Evolutionary conservation across 2,329 filamentous ascomycete species (phyloP).

Genomic region (Aureobasidium subglaciale): DNA sequence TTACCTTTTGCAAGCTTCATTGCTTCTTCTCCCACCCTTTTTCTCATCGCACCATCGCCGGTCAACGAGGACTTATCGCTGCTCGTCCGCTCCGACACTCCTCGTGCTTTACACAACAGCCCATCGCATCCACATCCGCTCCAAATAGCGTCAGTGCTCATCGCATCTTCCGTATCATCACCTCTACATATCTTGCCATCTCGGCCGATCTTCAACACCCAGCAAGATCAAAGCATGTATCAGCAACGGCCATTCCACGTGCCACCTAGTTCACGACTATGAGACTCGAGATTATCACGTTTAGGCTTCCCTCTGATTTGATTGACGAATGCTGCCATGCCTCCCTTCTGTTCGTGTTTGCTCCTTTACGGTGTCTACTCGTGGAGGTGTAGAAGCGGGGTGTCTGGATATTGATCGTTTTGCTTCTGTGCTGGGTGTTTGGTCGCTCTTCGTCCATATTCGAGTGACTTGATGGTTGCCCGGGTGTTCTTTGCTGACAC

Average conservation of each 20-base stretch:
- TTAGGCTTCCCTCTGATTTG: neutral
- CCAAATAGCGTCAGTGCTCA: too few relatives aligned
- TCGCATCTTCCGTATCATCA: neutral
- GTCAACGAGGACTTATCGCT: too few relatives aligned
- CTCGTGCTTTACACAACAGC: too few relatives aligned
- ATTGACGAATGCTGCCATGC: too few relatives aligned
- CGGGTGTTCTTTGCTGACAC: too few relatives aligned
- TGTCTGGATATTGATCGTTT: neutral
- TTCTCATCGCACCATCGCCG: too few relatives aligned
- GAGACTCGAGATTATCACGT: neutral
- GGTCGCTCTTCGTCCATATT: neutral
- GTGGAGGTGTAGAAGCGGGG: neutral
- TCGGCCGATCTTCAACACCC: neutral
- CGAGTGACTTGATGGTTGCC: too few relatives aligned
- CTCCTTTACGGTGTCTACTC: neutral
- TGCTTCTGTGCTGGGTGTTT: neutral
- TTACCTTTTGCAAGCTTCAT: too few relatives aligned
- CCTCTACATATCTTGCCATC: neutral
- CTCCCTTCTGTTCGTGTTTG: neutral
- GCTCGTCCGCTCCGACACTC: too few relatives aligned
- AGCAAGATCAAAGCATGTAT: neutral
- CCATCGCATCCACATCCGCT: too few relatives aligned
- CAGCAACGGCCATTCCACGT: neutral
- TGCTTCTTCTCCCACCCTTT: too few relatives aligned
- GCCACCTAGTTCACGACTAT: neutral